Evolutionary conservation across 1,284 basidiomycete species (phyloP), one percentile per base, ranked within the genome.

Genomic region (Cerrena zonata): DNA sequence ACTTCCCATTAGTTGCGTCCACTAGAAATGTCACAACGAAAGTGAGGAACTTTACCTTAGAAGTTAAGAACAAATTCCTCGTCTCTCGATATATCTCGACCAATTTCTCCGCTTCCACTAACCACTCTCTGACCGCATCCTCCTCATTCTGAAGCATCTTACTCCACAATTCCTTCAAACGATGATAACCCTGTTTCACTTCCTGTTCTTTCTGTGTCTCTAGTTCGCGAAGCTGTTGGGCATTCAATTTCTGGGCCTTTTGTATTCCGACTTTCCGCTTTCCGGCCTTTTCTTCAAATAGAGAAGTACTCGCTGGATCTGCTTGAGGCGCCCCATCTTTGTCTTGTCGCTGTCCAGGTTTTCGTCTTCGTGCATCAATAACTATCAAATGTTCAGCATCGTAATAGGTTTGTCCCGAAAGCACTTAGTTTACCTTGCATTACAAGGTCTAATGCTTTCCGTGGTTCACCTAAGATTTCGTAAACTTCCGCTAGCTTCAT

Each of bases 21-120:
- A 67, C 76, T 78, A 45, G 12, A 40, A 37, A 48, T 7, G 7
- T 11, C 38, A 49, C 45, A 42, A 46, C 36, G 24, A 21, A n/a
- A 34, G 42, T 23, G 22, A 30, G n/a, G 18, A 11, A 1, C 62
- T 82, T 55, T 53, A 91, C 91, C 58, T 85, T 69, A 38, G 84
- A 84, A 5, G 85, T 84, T 55, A 86, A 76, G 62, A 95, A 97
- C 56, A 97, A 66, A 53, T 83, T 82, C 58, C 85, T 78, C 10
- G 92, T 94, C 69, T 91, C 83, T 44, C 94, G 76, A 69, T 94
- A 97, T 61, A 83, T 85, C 57, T 96, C 92, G 13, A 96, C 77
- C 45, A 98, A 74, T 53, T 83, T 88, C 58, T 90, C 88, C 0
- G 93, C 91, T 58, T 91, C 83, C 24, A 86, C 66, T 54, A 96